A percentile compares a stretch with the other conserved stretches of the same genome.
phyloP scores from a whole-genome alignment of 257 asterid species.

The Ilex aquifolium region DNA sequence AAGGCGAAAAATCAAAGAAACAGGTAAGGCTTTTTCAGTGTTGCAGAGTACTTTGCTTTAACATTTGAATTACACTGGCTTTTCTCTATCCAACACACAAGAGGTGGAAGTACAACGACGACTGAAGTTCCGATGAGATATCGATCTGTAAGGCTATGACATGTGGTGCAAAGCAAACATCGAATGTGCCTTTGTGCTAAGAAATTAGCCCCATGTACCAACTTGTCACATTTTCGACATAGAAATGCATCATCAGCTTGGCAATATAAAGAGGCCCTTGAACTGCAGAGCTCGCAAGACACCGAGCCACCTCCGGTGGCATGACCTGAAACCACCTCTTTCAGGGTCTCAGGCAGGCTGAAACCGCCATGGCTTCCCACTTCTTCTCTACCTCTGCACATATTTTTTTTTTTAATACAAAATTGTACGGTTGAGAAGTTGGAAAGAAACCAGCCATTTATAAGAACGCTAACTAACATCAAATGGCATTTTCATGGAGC shows the following conservation, averaged over 20 bases:
- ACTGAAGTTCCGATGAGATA: constrained; percentile 29
- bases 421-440: too few relatives aligned
- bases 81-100: constrained; percentile 10
- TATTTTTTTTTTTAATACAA: not conserved
- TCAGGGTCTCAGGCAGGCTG: not conserved
- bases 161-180: constrained; percentile 31
- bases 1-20: constrained; percentile 19
- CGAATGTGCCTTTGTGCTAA: constrained; percentile 39
- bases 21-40: constrained; percentile 25
- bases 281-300: constrained; percentile 35
- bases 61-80: not conserved
- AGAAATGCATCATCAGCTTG: constrained; percentile 45
- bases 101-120: constrained; percentile 18
- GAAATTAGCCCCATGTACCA: constrained; percentile 42
- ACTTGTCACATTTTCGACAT: constrained; percentile 43
- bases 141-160: constrained; percentile 24
- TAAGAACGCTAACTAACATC: too few relatives aligned
- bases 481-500: too few relatives aligned
- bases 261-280: constrained; percentile 34
- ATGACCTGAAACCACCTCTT: not conserved
- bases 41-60: not conserved
- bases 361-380: constrained; percentile 7
- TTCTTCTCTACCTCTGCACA: constrained; percentile 38
- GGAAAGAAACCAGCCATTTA: too few relatives aligned
- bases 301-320: not conserved